Conservation (phyloP, 139 green algal species). For the Eudorina sp. region DNA sequence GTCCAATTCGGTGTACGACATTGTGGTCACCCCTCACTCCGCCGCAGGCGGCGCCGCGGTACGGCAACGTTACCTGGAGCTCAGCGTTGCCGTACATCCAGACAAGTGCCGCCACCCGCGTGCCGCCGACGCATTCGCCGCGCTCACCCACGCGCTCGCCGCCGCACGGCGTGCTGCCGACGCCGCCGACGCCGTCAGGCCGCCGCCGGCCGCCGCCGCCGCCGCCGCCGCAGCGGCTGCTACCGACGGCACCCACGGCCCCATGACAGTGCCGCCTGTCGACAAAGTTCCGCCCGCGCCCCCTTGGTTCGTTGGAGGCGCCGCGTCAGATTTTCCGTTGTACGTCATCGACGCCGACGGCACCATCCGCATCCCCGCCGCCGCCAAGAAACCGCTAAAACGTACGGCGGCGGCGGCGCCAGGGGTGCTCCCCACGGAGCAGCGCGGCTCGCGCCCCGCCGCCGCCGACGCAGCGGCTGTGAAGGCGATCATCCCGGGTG, state of each 20-base stretch:
- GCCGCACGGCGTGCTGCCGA: constrained; percentile 46
- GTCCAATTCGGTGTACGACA: no score
- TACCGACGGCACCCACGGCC: not conserved
- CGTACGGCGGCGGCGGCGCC: no score
- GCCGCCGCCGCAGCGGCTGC: not conserved
- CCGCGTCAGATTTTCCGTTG: not conserved
- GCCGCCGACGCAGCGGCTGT: no score
- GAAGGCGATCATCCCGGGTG: no score
- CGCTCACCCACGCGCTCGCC: constrained; percentile 57
- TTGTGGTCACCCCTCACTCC: no score
- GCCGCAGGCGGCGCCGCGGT: constrained; percentile 8
- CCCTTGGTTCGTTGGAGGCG: not conserved
- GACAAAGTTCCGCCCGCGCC: no score
- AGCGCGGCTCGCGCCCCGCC: no score
- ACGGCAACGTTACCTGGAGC: constrained; percentile 65
- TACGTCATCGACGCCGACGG: constrained; percentile 23
- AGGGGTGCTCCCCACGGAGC: not conserved
- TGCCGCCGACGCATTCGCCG: constrained; percentile 74
- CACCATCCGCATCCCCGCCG: constrained; percentile 34
- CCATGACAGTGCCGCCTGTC: no score
- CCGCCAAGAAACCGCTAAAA: not conserved
- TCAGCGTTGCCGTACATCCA: constrained; percentile 82
- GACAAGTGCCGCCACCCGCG: constrained; percentile 76
- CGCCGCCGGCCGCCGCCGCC: no score
- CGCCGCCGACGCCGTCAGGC: not conserved